Percentiles rank a stretch among this genome's conserved stretches.
Conservation (phyloP, 2,329 filamentous ascomycete species). For the Apiospora arundinis region DNA sequence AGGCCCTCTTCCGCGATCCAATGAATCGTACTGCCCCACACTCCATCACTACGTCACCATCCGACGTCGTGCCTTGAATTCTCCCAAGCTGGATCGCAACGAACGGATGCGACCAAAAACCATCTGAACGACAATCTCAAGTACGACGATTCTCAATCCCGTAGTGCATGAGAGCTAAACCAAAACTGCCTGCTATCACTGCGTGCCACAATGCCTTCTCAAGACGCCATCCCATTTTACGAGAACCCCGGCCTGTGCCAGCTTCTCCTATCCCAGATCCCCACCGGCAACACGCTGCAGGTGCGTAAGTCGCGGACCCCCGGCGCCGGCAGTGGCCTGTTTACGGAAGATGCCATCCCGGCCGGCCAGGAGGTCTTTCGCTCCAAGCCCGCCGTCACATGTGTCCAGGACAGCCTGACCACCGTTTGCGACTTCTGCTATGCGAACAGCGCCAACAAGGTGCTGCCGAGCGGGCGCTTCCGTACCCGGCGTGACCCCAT, state of each 20-base stretch:
- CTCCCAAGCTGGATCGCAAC: background rate
- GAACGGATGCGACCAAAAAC: background rate
- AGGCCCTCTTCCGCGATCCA: background rate
- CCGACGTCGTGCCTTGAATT: background rate
- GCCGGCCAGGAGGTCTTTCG: slow-evolving; percentile 20
- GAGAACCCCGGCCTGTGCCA: slow-evolving; percentile 10
- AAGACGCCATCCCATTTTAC: background rate
- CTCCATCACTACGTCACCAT: background rate
- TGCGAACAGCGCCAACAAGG: slow-evolving; percentile 7
- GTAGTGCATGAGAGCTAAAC: background rate
- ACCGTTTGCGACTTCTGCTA: slow-evolving; percentile 23
- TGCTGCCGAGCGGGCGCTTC: slow-evolving; percentile 16
- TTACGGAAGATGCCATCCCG: background rate
- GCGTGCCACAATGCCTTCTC: background rate
- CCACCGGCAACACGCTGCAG: slow-evolving; percentile 8
- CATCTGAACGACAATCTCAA: background rate
- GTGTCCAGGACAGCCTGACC: slow-evolving; percentile 7
- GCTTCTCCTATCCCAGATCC: slow-evolving; percentile 15
- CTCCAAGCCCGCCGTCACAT: slow-evolving; percentile 3
- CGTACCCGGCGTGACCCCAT: slow-evolving; percentile 7
- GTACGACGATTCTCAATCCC: background rate
- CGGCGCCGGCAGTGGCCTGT: slow-evolving; percentile 19
- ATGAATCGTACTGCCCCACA: background rate
- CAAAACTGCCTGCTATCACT: background rate
- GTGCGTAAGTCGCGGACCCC: background rate